Conservation (phyloP, 352 stramenopile species). For the Elongisporangium undulatum region DNA sequence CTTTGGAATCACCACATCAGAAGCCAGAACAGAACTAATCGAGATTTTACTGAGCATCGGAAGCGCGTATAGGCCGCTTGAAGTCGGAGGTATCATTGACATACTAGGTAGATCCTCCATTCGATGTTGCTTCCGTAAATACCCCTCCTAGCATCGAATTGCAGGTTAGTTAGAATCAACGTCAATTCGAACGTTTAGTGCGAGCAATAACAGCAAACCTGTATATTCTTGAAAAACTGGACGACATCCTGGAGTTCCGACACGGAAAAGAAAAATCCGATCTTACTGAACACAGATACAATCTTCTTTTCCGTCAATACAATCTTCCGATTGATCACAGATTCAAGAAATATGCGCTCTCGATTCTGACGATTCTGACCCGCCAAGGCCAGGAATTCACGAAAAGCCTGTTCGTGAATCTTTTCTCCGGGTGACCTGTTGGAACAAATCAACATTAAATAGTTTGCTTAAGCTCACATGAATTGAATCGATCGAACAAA, state of each 20-base stretch:
- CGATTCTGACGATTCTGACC: conserved; percentile 32
- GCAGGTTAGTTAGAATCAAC: neutral
- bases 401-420: conserved; percentile 51
- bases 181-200: neutral
- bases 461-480: no score
- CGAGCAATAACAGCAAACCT: conserved; percentile 16
- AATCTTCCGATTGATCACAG: conserved; percentile 54
- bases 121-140: conserved; percentile 34
- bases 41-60: conserved; percentile 39
- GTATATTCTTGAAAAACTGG: conserved; percentile 37
- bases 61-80: conserved; percentile 35
- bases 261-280: conserved; percentile 51
- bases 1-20: conserved; percentile 8
- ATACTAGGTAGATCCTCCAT: conserved; percentile 62
- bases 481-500: neutral
- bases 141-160: conserved; percentile 45
- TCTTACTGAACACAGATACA: conserved; percentile 32
- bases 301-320: conserved; percentile 65
- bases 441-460: neutral
- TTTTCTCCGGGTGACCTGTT: conserved; percentile 45
- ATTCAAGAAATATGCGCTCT: conserved; percentile 52
- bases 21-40: conserved; percentile 35
- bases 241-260: conserved; percentile 47
- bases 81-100: conserved; percentile 40
- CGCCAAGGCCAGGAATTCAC: conserved; percentile 49